Base-by-base conservation (phyloP, 805 yeast genomes). In the Lipomyces orientalis region DNA sequence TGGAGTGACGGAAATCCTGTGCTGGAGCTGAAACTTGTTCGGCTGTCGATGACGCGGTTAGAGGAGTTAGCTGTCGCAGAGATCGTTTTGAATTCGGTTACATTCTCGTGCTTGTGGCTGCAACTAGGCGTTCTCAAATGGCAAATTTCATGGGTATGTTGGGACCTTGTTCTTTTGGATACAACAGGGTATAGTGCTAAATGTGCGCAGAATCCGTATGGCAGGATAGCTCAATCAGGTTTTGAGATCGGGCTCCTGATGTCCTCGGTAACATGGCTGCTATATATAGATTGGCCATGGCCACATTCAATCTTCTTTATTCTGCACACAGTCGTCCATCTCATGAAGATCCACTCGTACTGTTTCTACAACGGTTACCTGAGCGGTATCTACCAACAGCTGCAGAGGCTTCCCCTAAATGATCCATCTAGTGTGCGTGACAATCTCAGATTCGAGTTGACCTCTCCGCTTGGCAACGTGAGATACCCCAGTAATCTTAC, bases 261-360 rank as follows among this genome's bases (percentile, higher is more conserved):
- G 14, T 49, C 29, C 9, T n/a, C 54, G 25, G 25, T n/a, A 10
- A 16, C 54, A 4, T 49, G 54, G 54, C 22, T 22, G 9, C 7
- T n/a, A n/a, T 19, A 9, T 49, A 49, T 22, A 25, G 61, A 54
- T 10, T 64, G 66, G 65, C 25, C 60, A 12, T 64, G 66, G 66
- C 51, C 64, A n/a, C 67, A 62, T 22, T 25, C 46, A 22, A 43
- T 56, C 25, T 34, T 43, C 55, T 64, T 64, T 54, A 64, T 62
- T 33, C 59, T 64, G 25, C 59, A 52, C 49, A 33, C 59, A 14
- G 31, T 64, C 31, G 52, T 54, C n/a, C 54, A 60, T 33, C 51
- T 60, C 29, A 61, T 64, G 66, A 64, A 64, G 33, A 46, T 61
- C n/a, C 60, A 63, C 39, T 64, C 66, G 19, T 61, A 60, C 31